These are phyloP conservation scores for Epichloe scottii DNA, from an alignment of 2,329 filamentous ascomycete species.

Conservation along the genomic window DNA sequence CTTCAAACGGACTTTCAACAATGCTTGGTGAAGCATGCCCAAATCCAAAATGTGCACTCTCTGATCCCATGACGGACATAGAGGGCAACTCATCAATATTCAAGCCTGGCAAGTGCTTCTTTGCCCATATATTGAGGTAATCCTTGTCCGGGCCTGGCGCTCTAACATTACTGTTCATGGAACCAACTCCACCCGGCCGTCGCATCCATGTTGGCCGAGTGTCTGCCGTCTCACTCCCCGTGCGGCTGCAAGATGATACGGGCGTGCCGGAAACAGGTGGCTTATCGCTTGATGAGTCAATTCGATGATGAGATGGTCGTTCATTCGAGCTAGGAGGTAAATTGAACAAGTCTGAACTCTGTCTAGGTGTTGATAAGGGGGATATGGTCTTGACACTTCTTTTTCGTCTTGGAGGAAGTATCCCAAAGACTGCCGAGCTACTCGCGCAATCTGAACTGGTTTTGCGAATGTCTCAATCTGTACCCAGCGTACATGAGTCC, in stretches of 20 bases:
- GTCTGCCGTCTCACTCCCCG: slow-evolving; percentile 27
- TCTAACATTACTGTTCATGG: slow-evolving; percentile 57
- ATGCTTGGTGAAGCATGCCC: slow-evolving; percentile 27
- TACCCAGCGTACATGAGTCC: slow-evolving; percentile 86
- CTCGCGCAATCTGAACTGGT: slow-evolving; percentile 74
- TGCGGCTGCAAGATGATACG: slow-evolving; percentile 23
- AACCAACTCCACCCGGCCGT: slow-evolving; percentile 80
- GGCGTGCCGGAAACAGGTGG: slow-evolving; percentile 22
- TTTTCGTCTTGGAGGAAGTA: slow-evolving; percentile 82
- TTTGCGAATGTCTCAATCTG: slow-evolving; percentile 55
- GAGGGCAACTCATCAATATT: slow-evolving; percentile 56
- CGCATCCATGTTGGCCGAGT: slow-evolving; percentile 51
- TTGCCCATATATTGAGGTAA: slow-evolving; percentile 71
- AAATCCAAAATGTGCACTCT: slow-evolving; percentile 46
- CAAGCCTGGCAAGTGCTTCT: slow-evolving; percentile 69
- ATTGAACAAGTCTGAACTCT: slow-evolving; percentile 48
- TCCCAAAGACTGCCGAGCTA: slow-evolving; percentile 68
- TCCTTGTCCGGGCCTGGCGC: slow-evolving; percentile 75
- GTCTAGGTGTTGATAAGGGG: slow-evolving; percentile 52
- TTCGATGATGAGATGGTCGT: slow-evolving; percentile 26
- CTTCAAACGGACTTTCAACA: slow-evolving; percentile 38
- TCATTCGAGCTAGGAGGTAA: slow-evolving; percentile 24
- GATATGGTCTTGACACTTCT: slow-evolving; percentile 63
- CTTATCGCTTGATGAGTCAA: slow-evolving; percentile 27
- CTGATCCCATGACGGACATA: slow-evolving; percentile 51